These are phyloP conservation scores for Ilyonectria robusta DNA, from an alignment of 2,329 filamentous ascomycete species.

Conservation along the genomic window DNA sequence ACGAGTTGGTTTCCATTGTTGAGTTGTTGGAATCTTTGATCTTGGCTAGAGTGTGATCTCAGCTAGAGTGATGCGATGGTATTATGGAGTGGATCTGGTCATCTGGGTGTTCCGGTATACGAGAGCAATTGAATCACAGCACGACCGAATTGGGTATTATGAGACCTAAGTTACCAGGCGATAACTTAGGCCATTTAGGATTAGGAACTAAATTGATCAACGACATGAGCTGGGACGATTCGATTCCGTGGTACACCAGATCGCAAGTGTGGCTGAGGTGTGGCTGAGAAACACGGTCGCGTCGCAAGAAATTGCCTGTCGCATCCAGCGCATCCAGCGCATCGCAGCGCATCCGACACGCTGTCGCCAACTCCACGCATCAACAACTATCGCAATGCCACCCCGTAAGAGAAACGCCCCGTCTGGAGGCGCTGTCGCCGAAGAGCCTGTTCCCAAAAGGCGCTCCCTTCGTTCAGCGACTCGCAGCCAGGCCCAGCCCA, in stretches of 20 bases:
- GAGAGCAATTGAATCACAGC: too few species aligned
- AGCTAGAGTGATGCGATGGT: too few species aligned
- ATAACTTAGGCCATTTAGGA: too few species aligned
- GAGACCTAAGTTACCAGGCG: too few species aligned
- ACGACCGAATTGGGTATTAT: too few species aligned
- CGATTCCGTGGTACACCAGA: not conserved
- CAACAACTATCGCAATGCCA: slow-evolving; percentile 30
- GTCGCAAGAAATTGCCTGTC: slow-evolving; percentile 4
- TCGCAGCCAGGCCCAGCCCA: slow-evolving; percentile 21
- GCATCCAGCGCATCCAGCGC: not conserved
- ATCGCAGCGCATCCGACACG: too few species aligned
- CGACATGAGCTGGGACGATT: too few species aligned
- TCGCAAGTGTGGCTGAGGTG: slow-evolving; percentile 24
- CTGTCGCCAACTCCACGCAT: not conserved
- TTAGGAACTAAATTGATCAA: too few species aligned
- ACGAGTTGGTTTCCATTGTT: slow-evolving; percentile 24
- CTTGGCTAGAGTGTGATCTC: not conserved
- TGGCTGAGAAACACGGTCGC: slow-evolving; percentile 22
- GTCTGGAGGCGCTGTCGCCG: too few species aligned
- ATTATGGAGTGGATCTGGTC: too few species aligned
- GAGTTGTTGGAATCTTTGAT: slow-evolving; percentile 35
- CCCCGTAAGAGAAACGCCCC: slow-evolving; percentile 37
- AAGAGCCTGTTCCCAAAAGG: slow-evolving; percentile 27
- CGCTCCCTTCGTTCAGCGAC: slow-evolving; percentile 35
- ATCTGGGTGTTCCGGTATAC: too few species aligned